Conservation (phyloP, 1,284 basidiomycete genomes). For the Ceratobasidium sp. region DNA sequence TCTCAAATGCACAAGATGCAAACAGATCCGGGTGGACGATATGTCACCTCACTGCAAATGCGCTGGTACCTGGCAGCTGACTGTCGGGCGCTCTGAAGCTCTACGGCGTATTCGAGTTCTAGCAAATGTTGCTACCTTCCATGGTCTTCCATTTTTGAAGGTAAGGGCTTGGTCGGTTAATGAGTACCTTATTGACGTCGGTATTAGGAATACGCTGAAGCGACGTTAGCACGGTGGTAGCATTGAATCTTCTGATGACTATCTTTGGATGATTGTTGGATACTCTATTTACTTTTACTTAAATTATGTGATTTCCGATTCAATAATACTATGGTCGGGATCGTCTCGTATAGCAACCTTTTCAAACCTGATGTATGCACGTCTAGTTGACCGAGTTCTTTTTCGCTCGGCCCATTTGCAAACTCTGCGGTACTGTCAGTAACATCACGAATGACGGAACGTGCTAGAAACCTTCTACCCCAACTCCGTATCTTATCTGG, state of each 20-base stretch:
- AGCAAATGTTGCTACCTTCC: slow-evolving; percentile 77
- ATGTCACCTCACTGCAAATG: slow-evolving; percentile 85
- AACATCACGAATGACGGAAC: no score
- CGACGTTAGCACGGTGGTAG: slow-evolving; percentile 35
- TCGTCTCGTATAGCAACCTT: neutral
- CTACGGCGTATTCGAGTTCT: slow-evolving; percentile 75
- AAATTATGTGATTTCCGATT: slow-evolving; percentile 2
- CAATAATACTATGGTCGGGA: neutral
- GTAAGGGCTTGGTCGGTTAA: slow-evolving; percentile 52
- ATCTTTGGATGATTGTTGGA: neutral
- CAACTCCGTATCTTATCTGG: no score
- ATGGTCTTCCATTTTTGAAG: slow-evolving; percentile 68
- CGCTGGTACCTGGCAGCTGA: slow-evolving; percentile 80
- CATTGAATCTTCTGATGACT: neutral
- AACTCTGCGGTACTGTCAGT: no score
- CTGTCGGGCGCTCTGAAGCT: slow-evolving; percentile 70
- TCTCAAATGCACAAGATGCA: slow-evolving; percentile 83
- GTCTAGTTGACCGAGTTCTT: no score
- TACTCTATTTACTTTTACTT: slow-evolving; percentile 4
- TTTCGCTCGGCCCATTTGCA: no score
- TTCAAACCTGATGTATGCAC: neutral
- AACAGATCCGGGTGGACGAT: slow-evolving; percentile 85
- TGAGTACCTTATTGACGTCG: neutral
- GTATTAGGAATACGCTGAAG: slow-evolving; percentile 37
- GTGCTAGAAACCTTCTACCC: no score